A percentile compares a stretch with the other conserved stretches of the same genome.
These are phyloP conservation scores for Flagelloscypha sp. DNA, from an alignment of 768 basidiomycete genomes.

Conservation along the genomic window DNA sequence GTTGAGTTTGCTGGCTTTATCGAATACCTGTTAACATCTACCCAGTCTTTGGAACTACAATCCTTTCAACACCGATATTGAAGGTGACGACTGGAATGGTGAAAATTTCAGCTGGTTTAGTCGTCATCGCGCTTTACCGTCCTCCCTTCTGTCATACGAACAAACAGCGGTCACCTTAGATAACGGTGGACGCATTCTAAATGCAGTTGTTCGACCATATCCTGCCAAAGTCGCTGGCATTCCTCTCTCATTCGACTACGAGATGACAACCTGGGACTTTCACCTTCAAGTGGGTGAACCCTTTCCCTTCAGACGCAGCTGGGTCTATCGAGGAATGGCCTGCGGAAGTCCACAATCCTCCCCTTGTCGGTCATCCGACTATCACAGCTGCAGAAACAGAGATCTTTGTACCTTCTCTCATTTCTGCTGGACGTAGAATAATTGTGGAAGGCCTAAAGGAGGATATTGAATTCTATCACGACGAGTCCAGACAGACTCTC, in stretches of 20 bases:
- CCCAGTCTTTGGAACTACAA: constrained; percentile 92
- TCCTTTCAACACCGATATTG: constrained; percentile 67
- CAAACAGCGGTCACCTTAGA: constrained; percentile 69
- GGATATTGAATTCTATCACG: constrained; percentile 48
- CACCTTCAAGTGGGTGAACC: constrained; percentile 55
- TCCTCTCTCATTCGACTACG: constrained; percentile 66
- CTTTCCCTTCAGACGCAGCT: constrained; percentile 16
- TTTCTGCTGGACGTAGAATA: constrained; percentile 50
- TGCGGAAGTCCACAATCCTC: constrained; percentile 26
- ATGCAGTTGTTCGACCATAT: constrained; percentile 82
- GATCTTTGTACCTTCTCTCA: constrained; percentile 64
- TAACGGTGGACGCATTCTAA: constrained; percentile 71
- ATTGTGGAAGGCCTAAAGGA: constrained; percentile 46
- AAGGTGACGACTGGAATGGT: constrained; percentile 89
- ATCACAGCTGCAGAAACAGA: constrained; percentile 65
- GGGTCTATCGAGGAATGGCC: constrained; percentile 4
- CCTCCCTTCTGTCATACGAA: constrained; percentile 44
- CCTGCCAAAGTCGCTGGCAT: constrained; percentile 85
- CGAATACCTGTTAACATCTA: neutral
- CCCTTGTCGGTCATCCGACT: constrained; percentile 27
- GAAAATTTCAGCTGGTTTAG: constrained; percentile 98
- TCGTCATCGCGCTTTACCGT: constrained; percentile 45
- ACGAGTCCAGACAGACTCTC: constrained; percentile 64
- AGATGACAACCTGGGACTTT: constrained; percentile 67
- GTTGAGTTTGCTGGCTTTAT: constrained; percentile 26